Base-by-base conservation (phyloP, 2,329 filamentous ascomycete species). In the Colletotrichum higginsianum region DNA sequence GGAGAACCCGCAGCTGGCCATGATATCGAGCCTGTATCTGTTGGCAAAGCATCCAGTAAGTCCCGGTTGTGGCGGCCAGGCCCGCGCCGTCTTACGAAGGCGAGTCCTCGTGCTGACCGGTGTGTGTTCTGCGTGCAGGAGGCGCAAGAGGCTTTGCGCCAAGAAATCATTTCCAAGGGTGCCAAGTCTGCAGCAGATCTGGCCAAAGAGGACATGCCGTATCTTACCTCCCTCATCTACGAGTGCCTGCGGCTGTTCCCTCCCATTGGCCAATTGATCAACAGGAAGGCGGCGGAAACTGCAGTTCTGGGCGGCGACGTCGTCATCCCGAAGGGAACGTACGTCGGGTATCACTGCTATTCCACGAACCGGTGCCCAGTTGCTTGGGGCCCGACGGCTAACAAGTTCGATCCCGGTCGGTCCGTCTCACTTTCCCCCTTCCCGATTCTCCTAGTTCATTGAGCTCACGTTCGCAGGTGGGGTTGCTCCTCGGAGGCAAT, bases 191-290 rank as follows among this genome's bases (percentile, higher is more conserved):
- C 47, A 62, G 67, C 56, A 65, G 15, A 63, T 64, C 77, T 74
- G 64, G 74, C 21, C 46, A 76, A 77, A 56, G 80, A 75, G 38
- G 77, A 79, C 44, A 77, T 86, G 38, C 84, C 85, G 0, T 80
- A 81, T 42, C 77, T 87, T 7, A 84, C 82, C 1, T 78, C 85
- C 0, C 79, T 84, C 30, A 77, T 87, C 23, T 83, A 84, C 72
- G 86, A 88, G 63, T 77, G 80, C 26, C 80, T 87, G 15, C 84
- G 86, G 2, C 79, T 88, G 56, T 86, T 84, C 67, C 86, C 86
- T 0, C 85, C 86, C 9, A 83, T 88, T 61, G 82, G 80, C 0
- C 85, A 87, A 69, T 79, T 88, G 52, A 83, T 87, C 73, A 87
- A 87, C 65, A 81, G 85, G 7, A 80, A 81, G 4, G 81, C 80